Evolutionary conservation across 306 rosid species (phyloP), one percentile per base, ranked within the genome.

Genomic region (Vachellia pachyceras): DNA sequence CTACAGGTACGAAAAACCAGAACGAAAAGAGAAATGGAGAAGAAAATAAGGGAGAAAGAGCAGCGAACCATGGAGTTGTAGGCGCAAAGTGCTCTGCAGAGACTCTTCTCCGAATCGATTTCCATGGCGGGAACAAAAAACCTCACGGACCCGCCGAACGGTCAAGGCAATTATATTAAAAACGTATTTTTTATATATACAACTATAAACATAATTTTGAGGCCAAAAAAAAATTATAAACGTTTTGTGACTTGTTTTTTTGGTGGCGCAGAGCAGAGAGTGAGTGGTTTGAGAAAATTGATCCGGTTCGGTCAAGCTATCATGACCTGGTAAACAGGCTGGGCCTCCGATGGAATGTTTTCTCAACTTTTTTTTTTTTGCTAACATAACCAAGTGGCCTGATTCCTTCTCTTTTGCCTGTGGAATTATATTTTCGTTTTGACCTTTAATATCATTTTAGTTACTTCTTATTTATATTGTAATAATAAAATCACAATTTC

Each of bases 51-150:
- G 29, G 18, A 49, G 52, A 10, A 47, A 29, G 72, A 66, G 78
- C 10, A 80, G 5, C 4, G 58, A 35, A 95, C 98, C 90, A 77
- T 18, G 44, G 84, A 79, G 63, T 15, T 69, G 49, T 95, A 93
- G 72, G 84, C 12, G 73, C 86, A 85, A 55, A 84, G 97, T 61
- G 82, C 72, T 82, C 99, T 86, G 73, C 68, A 83, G 79, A 87
- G 79, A 61, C 47, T 72, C 55, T 81, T 84, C 86, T 47, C 88
- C 9, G 81, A 84, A 17, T 93, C 97, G 82, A 91, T 88, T 90
- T 86, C 89, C 93, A 87, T 90, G 95, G 97, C 90, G 97, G 90
- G 89, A 90, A 88, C 17, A 8, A 77, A 83, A 77, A 68, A 82
- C 63, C 82, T 69, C 61, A 10, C 58, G 12, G 39, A 7, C 41